Evolutionary conservation across 176 grass and related monocot genomes (phyloP).

Genomic region (Microstegium vimineum): DNA sequence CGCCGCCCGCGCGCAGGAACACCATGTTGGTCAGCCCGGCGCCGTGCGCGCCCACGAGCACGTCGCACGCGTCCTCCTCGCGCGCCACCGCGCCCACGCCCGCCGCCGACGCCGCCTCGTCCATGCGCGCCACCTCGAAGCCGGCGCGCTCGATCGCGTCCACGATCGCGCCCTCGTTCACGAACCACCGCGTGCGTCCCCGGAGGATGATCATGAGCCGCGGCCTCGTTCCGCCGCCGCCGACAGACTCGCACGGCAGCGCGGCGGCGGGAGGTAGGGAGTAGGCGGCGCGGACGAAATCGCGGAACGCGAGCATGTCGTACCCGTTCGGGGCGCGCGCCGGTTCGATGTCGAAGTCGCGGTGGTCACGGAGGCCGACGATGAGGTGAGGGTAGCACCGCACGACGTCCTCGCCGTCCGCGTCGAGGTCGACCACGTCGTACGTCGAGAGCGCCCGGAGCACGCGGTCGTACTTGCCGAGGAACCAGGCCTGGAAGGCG

Average conservation of each 20-base stretch:
- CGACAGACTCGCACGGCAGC: background rate
- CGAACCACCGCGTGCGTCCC: slow-evolving; percentile 4
- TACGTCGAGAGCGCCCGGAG: background rate
- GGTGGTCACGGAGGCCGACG: slow-evolving; percentile 24
- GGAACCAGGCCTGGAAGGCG: background rate
- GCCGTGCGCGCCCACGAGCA: slow-evolving; percentile 16
- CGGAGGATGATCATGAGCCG: slow-evolving; percentile 18
- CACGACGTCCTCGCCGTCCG: background rate
- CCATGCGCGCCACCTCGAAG: slow-evolving; percentile 7
- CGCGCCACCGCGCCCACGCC: background rate
- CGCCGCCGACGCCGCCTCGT: background rate
- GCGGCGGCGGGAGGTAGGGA: background rate
- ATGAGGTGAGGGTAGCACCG: slow-evolving; percentile 10
- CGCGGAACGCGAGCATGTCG: slow-evolving; percentile 12
- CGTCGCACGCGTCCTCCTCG: slow-evolving; percentile 10
- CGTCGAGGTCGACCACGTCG: background rate
- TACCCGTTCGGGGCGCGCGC: background rate
- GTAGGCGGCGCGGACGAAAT: slow-evolving; percentile 6
- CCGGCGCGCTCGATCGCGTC: background rate
- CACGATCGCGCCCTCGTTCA: slow-evolving; percentile 11
- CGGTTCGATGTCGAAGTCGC: slow-evolving; percentile 19
- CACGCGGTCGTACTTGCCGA: background rate
- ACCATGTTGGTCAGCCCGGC: slow-evolving; percentile 27
- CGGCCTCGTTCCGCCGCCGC: background rate
- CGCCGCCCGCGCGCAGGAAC: slow-evolving; percentile 22